These are phyloP conservation scores for Ustilago cynodontis DNA, from an alignment of 1,284 basidiomycete genomes.

Conservation along the genomic window DNA sequence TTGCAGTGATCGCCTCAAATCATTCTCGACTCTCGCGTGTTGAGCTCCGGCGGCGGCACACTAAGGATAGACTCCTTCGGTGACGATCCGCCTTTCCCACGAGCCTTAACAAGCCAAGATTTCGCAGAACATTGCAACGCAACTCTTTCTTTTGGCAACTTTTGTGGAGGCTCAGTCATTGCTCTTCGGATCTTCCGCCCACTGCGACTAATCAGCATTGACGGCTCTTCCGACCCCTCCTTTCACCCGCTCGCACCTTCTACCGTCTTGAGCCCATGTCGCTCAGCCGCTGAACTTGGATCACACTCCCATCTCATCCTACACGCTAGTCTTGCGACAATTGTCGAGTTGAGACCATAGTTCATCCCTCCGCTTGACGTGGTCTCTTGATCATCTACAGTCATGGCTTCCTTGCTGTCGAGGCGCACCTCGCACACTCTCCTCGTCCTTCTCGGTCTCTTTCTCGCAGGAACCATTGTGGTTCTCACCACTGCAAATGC, in stretches of 20 bases:
- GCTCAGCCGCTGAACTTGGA: not conserved
- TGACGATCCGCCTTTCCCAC: not conserved
- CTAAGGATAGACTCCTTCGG: not conserved
- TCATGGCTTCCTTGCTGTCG: constrained; percentile 53
- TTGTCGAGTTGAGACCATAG: not conserved
- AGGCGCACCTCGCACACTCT: constrained; percentile 70
- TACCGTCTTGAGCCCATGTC: constrained; percentile 1
- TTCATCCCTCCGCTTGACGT: not conserved
- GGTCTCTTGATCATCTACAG: not conserved
- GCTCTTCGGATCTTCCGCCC: constrained; percentile 1
- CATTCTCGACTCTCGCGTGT: not conserved
- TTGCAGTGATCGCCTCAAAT: not conserved
- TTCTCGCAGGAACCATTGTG: constrained; percentile 89
- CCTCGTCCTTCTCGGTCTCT: constrained; percentile 82
- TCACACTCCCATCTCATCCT: not conserved
- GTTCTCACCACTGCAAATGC: constrained; percentile 91
- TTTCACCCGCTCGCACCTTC: not conserved
- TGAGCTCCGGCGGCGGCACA: not conserved
- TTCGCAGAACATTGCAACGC: not conserved
- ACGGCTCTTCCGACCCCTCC: not conserved
- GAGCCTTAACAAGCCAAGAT: not conserved
- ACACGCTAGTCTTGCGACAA: no score
- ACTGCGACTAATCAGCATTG: not conserved
- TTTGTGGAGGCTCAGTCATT: not conserved
- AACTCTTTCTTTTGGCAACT: no score